Evolutionary conservation across 2,329 filamentous ascomycete species (phyloP).

Genomic region (Cylindrodendrum hubeiense): DNA sequence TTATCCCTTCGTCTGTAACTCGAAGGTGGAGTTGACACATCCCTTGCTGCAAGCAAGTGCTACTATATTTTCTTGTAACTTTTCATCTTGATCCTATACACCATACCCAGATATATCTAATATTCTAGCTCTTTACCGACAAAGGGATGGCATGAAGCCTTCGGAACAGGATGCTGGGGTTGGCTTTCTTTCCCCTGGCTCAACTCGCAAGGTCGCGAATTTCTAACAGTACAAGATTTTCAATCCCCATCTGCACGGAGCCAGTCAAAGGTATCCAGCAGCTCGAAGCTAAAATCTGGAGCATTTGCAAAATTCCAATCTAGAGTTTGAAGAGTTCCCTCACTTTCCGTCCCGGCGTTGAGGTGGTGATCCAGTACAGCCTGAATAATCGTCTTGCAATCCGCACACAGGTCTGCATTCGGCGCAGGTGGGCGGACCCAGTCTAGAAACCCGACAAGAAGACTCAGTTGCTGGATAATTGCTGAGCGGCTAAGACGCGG

Average conservation of each 20-base stretch:
- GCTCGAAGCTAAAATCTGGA: constrained; percentile 58
- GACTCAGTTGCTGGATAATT: constrained; percentile 64
- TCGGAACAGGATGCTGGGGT: no score
- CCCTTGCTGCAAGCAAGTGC: no score
- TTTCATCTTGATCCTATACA: no score
- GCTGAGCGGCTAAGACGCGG: constrained; percentile 52
- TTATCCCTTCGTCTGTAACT: no score
- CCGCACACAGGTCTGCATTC: constrained; percentile 60
- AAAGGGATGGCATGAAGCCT: no score
- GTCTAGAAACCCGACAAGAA: constrained; percentile 63
- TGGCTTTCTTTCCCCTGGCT: no score
- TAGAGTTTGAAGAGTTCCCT: constrained; percentile 39
- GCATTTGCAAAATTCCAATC: constrained; percentile 50
- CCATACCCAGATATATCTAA: no score
- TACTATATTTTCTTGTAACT: no score
- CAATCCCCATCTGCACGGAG: not conserved
- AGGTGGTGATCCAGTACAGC: constrained; percentile 63
- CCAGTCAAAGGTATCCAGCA: constrained; percentile 60
- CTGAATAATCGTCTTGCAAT: constrained; percentile 61
- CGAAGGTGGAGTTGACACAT: no score
- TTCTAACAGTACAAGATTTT: no score
- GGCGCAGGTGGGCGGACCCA: constrained; percentile 63
- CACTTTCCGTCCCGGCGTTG: constrained; percentile 47
- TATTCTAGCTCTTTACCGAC: no score
- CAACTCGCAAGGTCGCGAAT: no score